phyloP scores from a whole-genome alignment of 176 grass and related monocot species.

The Cenchrus americanus region DNA sequence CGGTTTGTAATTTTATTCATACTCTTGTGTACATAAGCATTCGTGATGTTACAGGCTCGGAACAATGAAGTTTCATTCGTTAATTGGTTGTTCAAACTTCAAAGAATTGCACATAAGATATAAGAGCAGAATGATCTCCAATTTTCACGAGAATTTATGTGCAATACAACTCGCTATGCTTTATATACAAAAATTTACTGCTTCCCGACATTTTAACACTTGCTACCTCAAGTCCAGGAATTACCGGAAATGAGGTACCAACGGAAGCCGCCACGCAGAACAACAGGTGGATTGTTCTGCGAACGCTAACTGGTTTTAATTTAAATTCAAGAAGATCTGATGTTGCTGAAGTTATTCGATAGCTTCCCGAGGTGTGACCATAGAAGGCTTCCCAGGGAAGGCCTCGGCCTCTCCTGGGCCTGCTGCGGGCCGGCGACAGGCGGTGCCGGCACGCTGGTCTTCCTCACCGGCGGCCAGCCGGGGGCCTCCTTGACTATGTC shows the following conservation, averaged over 20 bases:
- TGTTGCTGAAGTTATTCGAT: constrained; percentile 45
- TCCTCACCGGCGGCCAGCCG: constrained; percentile 49
- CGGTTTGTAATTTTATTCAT: constrained; percentile 49
- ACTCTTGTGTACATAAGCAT: constrained; percentile 56
- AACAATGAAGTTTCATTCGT: constrained; percentile 40
- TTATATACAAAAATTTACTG: constrained; percentile 38
- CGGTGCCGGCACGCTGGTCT: constrained; percentile 5
- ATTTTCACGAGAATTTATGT: constrained; percentile 28
- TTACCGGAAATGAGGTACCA: background rate
- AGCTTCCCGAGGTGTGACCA: constrained; percentile 61
- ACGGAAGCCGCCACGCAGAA: constrained; percentile 17
- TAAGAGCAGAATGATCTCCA: background rate
- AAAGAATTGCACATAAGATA: constrained; percentile 6
- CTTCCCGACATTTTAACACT: constrained; percentile 16
- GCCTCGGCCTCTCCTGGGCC: constrained; percentile 38
- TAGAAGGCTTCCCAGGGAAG: constrained; percentile 49
- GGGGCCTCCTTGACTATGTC: constrained; percentile 34
- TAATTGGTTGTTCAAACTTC: constrained; percentile 32
- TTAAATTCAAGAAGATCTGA: constrained; percentile 46
- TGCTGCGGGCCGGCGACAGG: background rate
- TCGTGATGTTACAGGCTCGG: constrained; percentile 13
- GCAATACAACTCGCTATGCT: constrained; percentile 32
- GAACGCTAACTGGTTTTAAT: background rate
- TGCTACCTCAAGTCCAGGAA: background rate
- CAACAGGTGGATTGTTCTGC: constrained; percentile 25